Evolutionary conservation across 306 rosid species (phyloP), one percentile per base, ranked within the genome.

Genomic region (Cucumis cinereus): DNA sequence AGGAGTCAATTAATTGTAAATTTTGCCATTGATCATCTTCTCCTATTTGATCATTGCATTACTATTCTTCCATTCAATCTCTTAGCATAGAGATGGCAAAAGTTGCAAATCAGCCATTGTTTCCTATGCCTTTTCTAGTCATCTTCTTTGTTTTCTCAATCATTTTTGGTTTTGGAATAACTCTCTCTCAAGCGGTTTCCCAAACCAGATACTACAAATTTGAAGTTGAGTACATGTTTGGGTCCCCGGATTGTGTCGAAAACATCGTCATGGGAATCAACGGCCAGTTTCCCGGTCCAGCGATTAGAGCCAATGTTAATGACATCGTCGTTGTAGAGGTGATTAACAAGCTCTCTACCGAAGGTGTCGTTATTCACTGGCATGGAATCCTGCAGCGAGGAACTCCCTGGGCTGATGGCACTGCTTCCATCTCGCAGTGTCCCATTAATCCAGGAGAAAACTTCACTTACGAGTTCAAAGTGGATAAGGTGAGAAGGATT

Each of bases 331-430:
- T 59, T 16, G 82, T 93, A 24, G 86, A 83, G 3, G 82, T 93
- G 77, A 86, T 89, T 56, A 93, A 93, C 79, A 89, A 87, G 74
- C 92, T 93, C 24, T 14, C 11, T 72, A 89, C 98, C 0, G 97
- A 93, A 58, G 97, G 98, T 3, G 90, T 93, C 23, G 96, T 89
- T 24, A 88, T 93, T 78, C 97, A 93, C 61, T 93, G 97, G 97
- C 98, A 91, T 77, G 98, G 97, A 62, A 88, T 93, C 55, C 2
- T 79, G 12, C 81, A 92, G 88, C 1, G 69, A 8, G 96, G 89
- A 54, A 91, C 90, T 15, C 96, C 98, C 1, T 91, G 98, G 98
- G 98, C 97, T 0, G 97, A 91, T 78, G 98, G 97, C 56, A 93
- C 96, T 41, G 96, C 98, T 24, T 81, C 90, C 36, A 89, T 93